Evolutionary conservation across 2,329 filamentous ascomycete species (phyloP), one percentile per base, ranked within the genome.

Genomic region (Claviceps spartinae): DNA sequence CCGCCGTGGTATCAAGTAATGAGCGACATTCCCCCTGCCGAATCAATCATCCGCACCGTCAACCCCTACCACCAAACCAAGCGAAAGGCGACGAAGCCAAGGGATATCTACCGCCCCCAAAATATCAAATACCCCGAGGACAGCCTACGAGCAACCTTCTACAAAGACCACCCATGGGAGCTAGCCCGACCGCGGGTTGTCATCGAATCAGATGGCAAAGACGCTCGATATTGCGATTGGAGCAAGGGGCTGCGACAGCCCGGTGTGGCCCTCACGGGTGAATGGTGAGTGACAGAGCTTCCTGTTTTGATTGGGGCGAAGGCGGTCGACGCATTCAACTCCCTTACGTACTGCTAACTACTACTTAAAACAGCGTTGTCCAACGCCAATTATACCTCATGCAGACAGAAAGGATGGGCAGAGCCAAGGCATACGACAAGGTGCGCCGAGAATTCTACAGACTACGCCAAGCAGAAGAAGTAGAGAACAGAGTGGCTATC

Each of bases 91-190:
- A 69, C 70, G 49, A 73, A 75, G 65, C 76, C 85, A 34, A 88
- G 81, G 68, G 81, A 82, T 59, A 72, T 95, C 60, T 97, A 90
- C 73, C 81, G 83, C 60, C 93, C 93, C 1, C 79, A 89, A 57
- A 70, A 74, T 53, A 83, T 98, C 57, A 72, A 71, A 51, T 96
- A 93, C 65, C 80, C 85, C 54, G 93, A 98, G 67, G 93, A 98
- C 69, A 69, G 72, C 54, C 74, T 98, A 62, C 83, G 93, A 57
- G 75, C 71, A 59, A 80, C 83, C 30, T 98, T 97, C 72, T 98
- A 87, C 73, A 81, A 77, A 62, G 91, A 98, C 67, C 93, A 98
- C 66, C 93, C 93, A 5, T 98, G 93, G 93, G 93, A 98, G 70
- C 72, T 98, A 63, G 93, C 93, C 18, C 78, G 91, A 56, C 93